Evolutionary conservation across 2,329 filamentous ascomycete species (phyloP).

Genomic region (Stagonosporopsis vannaccii): DNA sequence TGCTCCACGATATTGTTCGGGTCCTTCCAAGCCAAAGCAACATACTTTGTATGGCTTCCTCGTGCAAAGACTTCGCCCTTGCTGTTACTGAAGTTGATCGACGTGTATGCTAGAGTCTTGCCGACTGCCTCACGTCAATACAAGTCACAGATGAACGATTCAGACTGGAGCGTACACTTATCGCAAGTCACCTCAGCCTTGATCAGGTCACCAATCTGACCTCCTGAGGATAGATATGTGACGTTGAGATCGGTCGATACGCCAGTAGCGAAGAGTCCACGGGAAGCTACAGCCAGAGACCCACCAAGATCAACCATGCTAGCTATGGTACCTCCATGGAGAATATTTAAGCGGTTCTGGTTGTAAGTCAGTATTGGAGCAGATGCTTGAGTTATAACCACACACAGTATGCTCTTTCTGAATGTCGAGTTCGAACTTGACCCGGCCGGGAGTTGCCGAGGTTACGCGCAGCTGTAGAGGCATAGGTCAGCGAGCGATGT

Average conservation of each 20-base stretch:
- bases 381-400: not conserved
- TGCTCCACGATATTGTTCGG: conserved; percentile 67
- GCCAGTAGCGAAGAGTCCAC: conserved; percentile 70
- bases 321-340: conserved; percentile 81
- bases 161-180: conserved; percentile 59
- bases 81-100: conserved; percentile 66
- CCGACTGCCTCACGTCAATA: conserved; percentile 56
- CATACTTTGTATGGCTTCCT: conserved; percentile 73
- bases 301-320: conserved; percentile 75
- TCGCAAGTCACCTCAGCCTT: conserved; percentile 69
- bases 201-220: conserved; percentile 67
- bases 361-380: not conserved
- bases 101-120: conserved; percentile 70
- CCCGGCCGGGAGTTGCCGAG: conserved; percentile 68
- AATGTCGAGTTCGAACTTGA: conserved; percentile 79
- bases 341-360: conserved; percentile 77
- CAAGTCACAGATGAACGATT: not conserved
- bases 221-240: conserved; percentile 69
- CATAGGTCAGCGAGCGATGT: not conserved
- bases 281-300: conserved; percentile 70
- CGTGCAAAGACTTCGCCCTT: conserved; percentile 68
- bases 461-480: conserved; percentile 68
- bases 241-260: conserved; percentile 73
- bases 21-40: conserved; percentile 68
- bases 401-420: conserved; percentile 76